Conservation (phyloP, 1,139 yeast species). For the Hansenula lynferdii region DNA sequence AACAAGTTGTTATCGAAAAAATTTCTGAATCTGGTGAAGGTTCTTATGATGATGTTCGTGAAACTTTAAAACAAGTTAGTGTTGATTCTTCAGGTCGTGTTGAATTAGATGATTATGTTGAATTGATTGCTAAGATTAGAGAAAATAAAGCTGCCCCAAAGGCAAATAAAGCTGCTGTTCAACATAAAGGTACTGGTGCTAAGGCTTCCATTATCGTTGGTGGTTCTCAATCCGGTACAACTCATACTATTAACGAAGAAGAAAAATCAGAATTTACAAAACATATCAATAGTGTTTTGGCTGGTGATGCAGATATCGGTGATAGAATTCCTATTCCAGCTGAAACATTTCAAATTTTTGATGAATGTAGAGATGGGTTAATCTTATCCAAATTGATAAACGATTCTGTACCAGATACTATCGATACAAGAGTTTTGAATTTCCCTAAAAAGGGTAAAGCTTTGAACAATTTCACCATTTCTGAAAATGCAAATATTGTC, state of each 20-base stretch:
- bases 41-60: constrained; percentile 89
- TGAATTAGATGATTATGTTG: constrained; percentile 94
- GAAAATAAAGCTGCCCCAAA: constrained; percentile 35
- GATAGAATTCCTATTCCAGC: constrained; percentile 86
- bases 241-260: constrained; percentile 96
- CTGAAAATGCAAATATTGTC: constrained; percentile 95
- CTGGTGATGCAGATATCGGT: constrained; percentile 89
- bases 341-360: constrained; percentile 92
- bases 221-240: constrained; percentile 85
- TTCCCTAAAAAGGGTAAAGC: constrained; percentile 75
- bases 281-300: constrained; percentile 87
- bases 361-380: constrained; percentile 94
- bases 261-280: constrained; percentile 94
- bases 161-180: constrained; percentile 29
- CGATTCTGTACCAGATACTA: constrained; percentile 97
- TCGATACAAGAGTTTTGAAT: constrained; percentile 95
- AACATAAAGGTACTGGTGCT: constrained; percentile 47
- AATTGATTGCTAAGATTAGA: constrained; percentile 67
- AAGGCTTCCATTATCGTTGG: constrained; percentile 71
- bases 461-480: constrained; percentile 92
- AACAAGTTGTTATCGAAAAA: constrained; percentile 82
- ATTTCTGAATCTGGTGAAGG: constrained; percentile 77
- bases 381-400: constrained; percentile 90
- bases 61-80: constrained; percentile 81
- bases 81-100: constrained; percentile 98